A percentile compares a stretch with the other conserved stretches of the same genome.
Conservation (phyloP, 306 rosid genomes). For the Sindora glabra region DNA sequence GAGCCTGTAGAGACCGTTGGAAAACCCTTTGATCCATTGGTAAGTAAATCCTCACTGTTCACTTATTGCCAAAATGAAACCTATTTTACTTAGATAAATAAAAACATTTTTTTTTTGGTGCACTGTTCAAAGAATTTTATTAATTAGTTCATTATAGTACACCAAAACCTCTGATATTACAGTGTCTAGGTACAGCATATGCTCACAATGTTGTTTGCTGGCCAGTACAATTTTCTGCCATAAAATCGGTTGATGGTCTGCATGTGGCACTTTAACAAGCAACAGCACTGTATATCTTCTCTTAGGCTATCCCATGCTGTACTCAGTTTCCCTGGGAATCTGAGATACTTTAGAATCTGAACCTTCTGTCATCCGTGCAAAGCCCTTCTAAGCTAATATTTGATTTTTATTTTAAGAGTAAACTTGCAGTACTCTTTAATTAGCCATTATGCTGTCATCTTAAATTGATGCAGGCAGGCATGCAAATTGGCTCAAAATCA, state of each 20-base stretch:
- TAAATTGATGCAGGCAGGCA: constrained; percentile 54
- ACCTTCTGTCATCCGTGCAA: not conserved
- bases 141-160: too few species aligned
- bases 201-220: not conserved
- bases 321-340: not conserved
- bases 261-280: not conserved
- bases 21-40: constrained; percentile 85
- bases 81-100: not conserved
- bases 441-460: constrained; percentile 28
- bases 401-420: not conserved
- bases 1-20: constrained; percentile 78
- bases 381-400: not conserved
- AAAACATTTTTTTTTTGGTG: not conserved
- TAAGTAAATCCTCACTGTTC: constrained; percentile 35
- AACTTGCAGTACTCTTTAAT: not conserved
- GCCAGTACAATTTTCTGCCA: not conserved
- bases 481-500: constrained; percentile 79
- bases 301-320: not conserved
- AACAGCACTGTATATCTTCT: not conserved
- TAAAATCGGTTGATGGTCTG: not conserved
- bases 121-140: not conserved
- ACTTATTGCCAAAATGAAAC: not conserved
- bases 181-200: not conserved
- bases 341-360: not conserved
- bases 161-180: not conserved